Percentiles rank a stretch among this genome's conserved stretches.
Evolutionary conservation across 2,329 filamentous ascomycete genomes (phyloP).

Genomic region (Calonectria pauciramosa): DNA sequence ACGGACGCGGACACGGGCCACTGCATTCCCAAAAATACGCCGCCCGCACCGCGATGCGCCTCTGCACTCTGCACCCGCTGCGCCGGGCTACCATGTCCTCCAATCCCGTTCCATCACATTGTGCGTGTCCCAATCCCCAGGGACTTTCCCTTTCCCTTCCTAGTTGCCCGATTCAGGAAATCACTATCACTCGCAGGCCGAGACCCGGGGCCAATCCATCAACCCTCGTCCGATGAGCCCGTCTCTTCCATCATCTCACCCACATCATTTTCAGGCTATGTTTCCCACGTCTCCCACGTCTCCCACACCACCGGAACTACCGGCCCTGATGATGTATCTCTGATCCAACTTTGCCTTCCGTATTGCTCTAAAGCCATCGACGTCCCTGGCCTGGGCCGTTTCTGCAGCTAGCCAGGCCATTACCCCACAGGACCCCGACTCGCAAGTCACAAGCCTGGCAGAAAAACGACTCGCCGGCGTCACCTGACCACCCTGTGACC

Average conservation of each 20-base stretch:
- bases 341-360: not conserved
- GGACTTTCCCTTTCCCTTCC: not conserved
- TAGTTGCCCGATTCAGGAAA: slow-evolving; percentile 8
- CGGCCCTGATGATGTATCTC: slow-evolving; percentile 28
- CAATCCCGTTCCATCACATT: not conserved
- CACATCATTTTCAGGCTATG: slow-evolving; percentile 2
- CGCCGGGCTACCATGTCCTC: slow-evolving; percentile 9
- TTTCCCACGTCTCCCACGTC: slow-evolving; percentile 28
- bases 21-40: slow-evolving; percentile 10
- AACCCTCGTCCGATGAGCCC: not conserved
- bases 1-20: not conserved
- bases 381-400: not conserved
- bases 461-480: slow-evolving; percentile 30
- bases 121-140: not conserved
- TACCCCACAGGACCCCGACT: slow-evolving; percentile 19
- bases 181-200: not conserved
- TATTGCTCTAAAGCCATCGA: not conserved
- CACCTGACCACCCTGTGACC: slow-evolving; percentile 33
- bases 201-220: not conserved
- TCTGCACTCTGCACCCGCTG: not conserved
- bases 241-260: slow-evolving; percentile 25
- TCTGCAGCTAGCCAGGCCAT: slow-evolving; percentile 6
- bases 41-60: not conserved
- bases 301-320: slow-evolving; percentile 28
- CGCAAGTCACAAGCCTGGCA: slow-evolving; percentile 28